Base-by-base conservation (phyloP, 495 filamentous ascomycete genomes). In the Barbatosphaeria neglecta region DNA sequence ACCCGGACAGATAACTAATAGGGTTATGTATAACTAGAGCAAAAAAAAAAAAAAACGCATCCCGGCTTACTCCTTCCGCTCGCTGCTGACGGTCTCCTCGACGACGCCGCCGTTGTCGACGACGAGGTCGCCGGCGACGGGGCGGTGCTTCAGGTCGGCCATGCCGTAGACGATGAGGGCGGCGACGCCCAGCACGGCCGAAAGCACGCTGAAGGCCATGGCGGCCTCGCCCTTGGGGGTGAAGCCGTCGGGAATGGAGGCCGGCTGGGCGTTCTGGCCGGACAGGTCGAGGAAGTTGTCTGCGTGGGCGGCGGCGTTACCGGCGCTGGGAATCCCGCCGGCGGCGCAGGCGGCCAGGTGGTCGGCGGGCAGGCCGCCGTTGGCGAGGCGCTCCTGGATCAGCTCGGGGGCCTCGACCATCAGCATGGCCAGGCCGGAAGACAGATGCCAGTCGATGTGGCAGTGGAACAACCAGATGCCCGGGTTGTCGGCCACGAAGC, bases 271-370 rank as follows among this genome's bases (percentile, higher is more conserved):
- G 17, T 33, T 40, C 25, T 50, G 42, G 33, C 78, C 81, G 0
- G 48, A 65, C n/a, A 86, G 62, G 54, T 85, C 70, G 0, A 82
- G 56, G 10, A 72, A 59, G 49, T 87, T 60, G 0, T 51, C 45
- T 0, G 69, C 75, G 47, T 84, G 83, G 1, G 75, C 83, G 0
- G 79, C 83, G 0, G 83, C 83, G 51, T 86, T 86, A 11, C 82
- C 83, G 4, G 50, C 58, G 2, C 57, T 73, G 0, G 67, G 63
- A 4, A 68, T 52, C 1, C 58, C 57, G n/a, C 52, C 52, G 0
- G 57, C 68, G 7, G 56, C 50, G 58, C 83, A 87, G 15, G 57
- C 67, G 1, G 70, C 52, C 37, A 66, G 55, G 49, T 81, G 75
- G 46, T 74, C 59, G 6, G 66, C 46, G 0, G 83, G 80, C 20